A percentile compares a stretch with the other conserved stretches of the same genome.
Evolutionary conservation across 176 grass and related monocot species (phyloP).

Genomic region (Alopecurus myosuroides): DNA sequence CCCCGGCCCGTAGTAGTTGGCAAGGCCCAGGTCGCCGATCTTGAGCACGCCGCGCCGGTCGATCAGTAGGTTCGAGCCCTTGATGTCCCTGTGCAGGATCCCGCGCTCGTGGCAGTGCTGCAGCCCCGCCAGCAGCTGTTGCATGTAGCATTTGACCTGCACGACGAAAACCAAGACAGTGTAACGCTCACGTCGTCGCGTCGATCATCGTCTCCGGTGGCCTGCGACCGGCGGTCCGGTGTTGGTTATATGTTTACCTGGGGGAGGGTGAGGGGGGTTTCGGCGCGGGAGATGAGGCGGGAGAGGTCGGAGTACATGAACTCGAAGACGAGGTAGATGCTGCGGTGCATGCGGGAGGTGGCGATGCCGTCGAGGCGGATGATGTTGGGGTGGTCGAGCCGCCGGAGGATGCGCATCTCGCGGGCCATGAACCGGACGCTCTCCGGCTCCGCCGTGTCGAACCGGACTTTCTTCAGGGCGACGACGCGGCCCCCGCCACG

Average conservation of each 20-base stretch:
- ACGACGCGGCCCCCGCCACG: slow-evolving; percentile 52
- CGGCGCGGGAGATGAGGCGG: slow-evolving; percentile 25
- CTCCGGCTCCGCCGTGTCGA: slow-evolving; percentile 66
- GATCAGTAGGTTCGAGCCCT: slow-evolving; percentile 53
- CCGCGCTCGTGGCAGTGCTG: slow-evolving; percentile 60
- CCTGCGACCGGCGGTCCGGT: background rate
- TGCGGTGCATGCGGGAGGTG: slow-evolving; percentile 74
- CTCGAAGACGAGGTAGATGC: slow-evolving; percentile 80
- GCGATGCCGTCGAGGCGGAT: slow-evolving; percentile 62
- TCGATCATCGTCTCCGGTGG: background rate
- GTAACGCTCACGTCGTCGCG: background rate
- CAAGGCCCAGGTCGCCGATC: slow-evolving; percentile 54
- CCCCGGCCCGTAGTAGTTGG: slow-evolving; percentile 32
- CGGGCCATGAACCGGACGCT: slow-evolving; percentile 56
- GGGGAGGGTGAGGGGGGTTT: slow-evolving; percentile 36
- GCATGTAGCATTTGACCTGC: slow-evolving; percentile 55
- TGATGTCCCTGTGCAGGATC: slow-evolving; percentile 56
- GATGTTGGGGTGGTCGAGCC: slow-evolving; percentile 65
- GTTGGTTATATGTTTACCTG: slow-evolving; percentile 19
- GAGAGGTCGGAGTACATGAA: slow-evolving; percentile 63
- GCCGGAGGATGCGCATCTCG: slow-evolving; percentile 49
- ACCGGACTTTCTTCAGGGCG: slow-evolving; percentile 62
- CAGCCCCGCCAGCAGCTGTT: slow-evolving; percentile 40
- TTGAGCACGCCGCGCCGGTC: slow-evolving; percentile 46
- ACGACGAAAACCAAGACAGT: background rate